Base-by-base conservation (phyloP, 257 asterid genomes). In the Datura wrightii region DNA sequence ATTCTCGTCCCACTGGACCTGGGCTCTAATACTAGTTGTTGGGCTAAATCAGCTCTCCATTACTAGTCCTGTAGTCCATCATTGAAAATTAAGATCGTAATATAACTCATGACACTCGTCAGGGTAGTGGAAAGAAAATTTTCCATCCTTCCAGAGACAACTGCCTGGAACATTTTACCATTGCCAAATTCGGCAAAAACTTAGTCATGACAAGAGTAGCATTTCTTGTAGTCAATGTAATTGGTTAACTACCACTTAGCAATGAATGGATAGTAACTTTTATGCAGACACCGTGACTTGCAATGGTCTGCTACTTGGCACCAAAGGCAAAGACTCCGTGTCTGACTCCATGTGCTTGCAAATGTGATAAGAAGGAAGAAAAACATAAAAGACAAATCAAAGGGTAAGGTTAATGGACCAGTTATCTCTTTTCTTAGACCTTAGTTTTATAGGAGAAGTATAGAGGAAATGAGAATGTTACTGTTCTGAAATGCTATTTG, bases 221-320 rank as follows among this genome's bases (percentile, higher is more conserved):
- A 63, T 63, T 39, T 36, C 37, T 41, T 10, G 9, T 65, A 65
- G 42, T 36, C 72, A 65, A 65, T 16, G 4, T 4, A 69, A 52
- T 39, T 37, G 78, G 52, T 39, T 6, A 69, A 69, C 52, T 39
- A 39, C 78, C 78, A 66, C 76, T 66, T 34, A 67, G 78, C 24
- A 67, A 18, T 37, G 31, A 67, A 67, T 41, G 13, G 31, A 39
- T n/a, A 37, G 5, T 8, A 66, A 15, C 76, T 58, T 58, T 18
- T 58, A 18, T 10, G 52, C 39, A 69, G 79, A 69, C 34, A n/a
- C 34, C 19, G 14, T 6, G 7, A 69, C 82, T 76, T 50, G 8
- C 50, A 76, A 76, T 31, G 62, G 55, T 42, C 79, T 9, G 79
- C 55, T 9, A 71, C 44, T 71, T 10, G 56, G 37, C 37, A 42